These are phyloP conservation scores for Scedosporium boydii DNA, from an alignment of 2,329 filamentous ascomycete species.

Conservation along the genomic window DNA sequence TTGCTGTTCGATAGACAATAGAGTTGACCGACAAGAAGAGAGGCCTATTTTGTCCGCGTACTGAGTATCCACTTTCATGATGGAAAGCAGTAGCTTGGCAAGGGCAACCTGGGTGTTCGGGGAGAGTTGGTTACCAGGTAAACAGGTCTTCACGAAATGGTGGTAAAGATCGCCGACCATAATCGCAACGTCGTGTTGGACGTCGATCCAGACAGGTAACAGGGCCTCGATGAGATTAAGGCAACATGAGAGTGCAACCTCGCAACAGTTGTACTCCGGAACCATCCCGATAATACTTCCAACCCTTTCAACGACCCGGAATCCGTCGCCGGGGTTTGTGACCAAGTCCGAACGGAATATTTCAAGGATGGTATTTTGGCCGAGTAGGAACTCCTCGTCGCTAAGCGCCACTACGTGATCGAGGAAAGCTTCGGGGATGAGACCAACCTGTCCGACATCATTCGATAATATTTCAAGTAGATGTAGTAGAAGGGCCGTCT, in stretches of 20 bases:
- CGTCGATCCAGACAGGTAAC: slow-evolving; percentile 52
- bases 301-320: slow-evolving; percentile 37
- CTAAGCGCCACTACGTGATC: slow-evolving; percentile 37
- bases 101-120: slow-evolving; percentile 57
- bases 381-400: slow-evolving; percentile 44
- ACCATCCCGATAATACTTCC: slow-evolving; percentile 38
- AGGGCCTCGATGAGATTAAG: slow-evolving; percentile 60
- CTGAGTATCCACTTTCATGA: slow-evolving; percentile 57
- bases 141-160: slow-evolving; percentile 60
- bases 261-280: slow-evolving; percentile 61
- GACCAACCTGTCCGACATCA: slow-evolving; percentile 34
- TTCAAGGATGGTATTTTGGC: slow-evolving; percentile 38
- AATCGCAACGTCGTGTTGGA: slow-evolving; percentile 50
- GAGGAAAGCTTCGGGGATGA: slow-evolving; percentile 41
- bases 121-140: slow-evolving; percentile 63
- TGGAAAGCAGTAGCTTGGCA: slow-evolving; percentile 56
- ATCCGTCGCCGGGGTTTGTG: slow-evolving; percentile 35
- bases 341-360: slow-evolving; percentile 44
- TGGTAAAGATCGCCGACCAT: slow-evolving; percentile 68
- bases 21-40: slow-evolving; percentile 54
- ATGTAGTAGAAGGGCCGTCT: slow-evolving; percentile 34
- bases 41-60: slow-evolving; percentile 54
- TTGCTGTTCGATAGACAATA: slow-evolving; percentile 62
- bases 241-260: slow-evolving; percentile 59
- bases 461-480: slow-evolving; percentile 33